Evolutionary conservation across 2,329 filamentous ascomycete species (phyloP).

Genomic region (Penicillium janthinellum): DNA sequence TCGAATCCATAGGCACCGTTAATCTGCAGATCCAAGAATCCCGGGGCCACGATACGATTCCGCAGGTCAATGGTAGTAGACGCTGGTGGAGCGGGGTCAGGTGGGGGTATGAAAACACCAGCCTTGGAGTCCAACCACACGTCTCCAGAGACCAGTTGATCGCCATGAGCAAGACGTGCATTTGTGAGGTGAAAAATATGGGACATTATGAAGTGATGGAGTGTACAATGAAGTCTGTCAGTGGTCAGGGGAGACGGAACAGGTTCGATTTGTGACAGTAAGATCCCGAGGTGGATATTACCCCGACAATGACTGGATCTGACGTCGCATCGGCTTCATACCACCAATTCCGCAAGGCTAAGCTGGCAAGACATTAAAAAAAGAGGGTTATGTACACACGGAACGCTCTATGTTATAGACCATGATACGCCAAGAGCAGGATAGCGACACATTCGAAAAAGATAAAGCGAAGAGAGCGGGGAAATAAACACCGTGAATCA

Average conservation of each 20-base stretch:
- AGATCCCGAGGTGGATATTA: neutral
- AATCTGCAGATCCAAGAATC: constrained; percentile 20
- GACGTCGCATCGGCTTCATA: constrained; percentile 3
- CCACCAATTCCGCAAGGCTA: constrained; percentile 14
- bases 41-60: constrained; percentile 14
- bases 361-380: constrained; percentile 12
- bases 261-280: neutral
- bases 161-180: constrained; percentile 36
- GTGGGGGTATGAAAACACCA: constrained; percentile 11
- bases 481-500: neutral
- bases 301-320: neutral
- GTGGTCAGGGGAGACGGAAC: neutral
- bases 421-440: constrained; percentile 22
- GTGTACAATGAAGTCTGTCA: neutral
- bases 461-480: neutral
- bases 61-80: constrained; percentile 8
- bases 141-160: constrained; percentile 38
- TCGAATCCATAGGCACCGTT: constrained; percentile 23
- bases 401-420: constrained; percentile 30
- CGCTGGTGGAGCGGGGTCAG: neutral
- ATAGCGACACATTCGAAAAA: neutral
- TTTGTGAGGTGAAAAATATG: constrained; percentile 22
- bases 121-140: constrained; percentile 11
- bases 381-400: constrained; percentile 27
- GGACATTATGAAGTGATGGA: constrained; percentile 3